Evolutionary conservation across 495 filamentous ascomycete species (phyloP).

Genomic region (Ramalina intermedia): DNA sequence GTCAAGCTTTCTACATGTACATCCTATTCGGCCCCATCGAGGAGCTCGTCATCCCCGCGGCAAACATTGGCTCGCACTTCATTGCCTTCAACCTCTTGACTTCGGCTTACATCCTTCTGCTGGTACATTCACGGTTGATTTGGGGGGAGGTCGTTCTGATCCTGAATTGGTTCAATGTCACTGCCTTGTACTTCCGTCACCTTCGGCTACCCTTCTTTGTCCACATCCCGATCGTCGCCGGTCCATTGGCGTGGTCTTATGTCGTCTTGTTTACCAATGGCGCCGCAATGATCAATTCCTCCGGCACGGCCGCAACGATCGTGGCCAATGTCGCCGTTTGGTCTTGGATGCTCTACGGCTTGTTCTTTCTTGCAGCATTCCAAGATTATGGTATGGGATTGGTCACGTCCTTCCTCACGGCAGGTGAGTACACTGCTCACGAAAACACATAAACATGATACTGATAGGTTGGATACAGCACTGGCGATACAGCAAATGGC

Average conservation of each 20-base stretch:
- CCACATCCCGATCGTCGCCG: constrained; percentile 57
- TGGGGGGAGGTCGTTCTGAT: constrained; percentile 56
- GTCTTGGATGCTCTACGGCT: constrained; percentile 58
- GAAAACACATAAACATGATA: not conserved
- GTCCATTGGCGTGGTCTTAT: constrained; percentile 71
- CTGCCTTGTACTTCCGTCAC: constrained; percentile 66
- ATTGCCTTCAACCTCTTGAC: constrained; percentile 72
- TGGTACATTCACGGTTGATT: constrained; percentile 61
- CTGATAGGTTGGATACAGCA: constrained; percentile 22
- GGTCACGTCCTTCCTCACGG: constrained; percentile 52
- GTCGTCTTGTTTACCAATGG: constrained; percentile 80
- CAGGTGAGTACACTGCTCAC: constrained; percentile 26
- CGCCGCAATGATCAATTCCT: constrained; percentile 51
- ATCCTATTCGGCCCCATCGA: constrained; percentile 56
- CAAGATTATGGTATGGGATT: constrained; percentile 80
- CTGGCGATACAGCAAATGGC: constrained; percentile 65
- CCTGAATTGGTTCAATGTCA: constrained; percentile 68
- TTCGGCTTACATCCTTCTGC: constrained; percentile 67
- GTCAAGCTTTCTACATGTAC: constrained; percentile 61
- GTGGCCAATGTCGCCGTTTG: constrained; percentile 79
- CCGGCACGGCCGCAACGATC: constrained; percentile 50
- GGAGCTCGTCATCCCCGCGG: constrained; percentile 48
- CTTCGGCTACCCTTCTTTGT: constrained; percentile 49
- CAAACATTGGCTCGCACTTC: constrained; percentile 67
- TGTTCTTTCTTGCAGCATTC: constrained; percentile 52